A percentile compares a stretch with the other conserved stretches of the same genome.
Evolutionary conservation across 495 filamentous ascomycete genomes (phyloP).

Genomic region (Trichoderma asperelloides): DNA sequence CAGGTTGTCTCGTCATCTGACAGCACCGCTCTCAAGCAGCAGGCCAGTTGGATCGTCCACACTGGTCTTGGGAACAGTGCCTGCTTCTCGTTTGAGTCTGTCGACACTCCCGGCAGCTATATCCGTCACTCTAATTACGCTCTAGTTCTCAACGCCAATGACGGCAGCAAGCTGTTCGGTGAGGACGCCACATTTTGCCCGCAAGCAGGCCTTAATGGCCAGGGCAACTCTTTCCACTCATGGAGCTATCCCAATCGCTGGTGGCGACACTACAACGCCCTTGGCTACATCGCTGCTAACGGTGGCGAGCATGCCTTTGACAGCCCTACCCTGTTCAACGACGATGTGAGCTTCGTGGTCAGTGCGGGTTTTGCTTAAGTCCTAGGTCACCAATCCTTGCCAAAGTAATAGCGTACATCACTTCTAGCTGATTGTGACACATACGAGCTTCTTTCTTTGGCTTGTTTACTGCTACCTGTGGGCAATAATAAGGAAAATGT

Average conservation of each 20-base stretch:
- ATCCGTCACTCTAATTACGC: slow-evolving; percentile 43
- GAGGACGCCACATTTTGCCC: slow-evolving; percentile 52
- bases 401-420: too few relatives aligned
- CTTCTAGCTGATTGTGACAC: too few relatives aligned
- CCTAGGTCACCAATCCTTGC: too few relatives aligned
- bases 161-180: slow-evolving; percentile 41
- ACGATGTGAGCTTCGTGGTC: slow-evolving; percentile 43
- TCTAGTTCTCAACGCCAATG: slow-evolving; percentile 37
- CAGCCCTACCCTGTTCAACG: slow-evolving; percentile 33
- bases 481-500: too few relatives aligned
- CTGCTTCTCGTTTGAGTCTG: slow-evolving; percentile 49
- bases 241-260: slow-evolving; percentile 50
- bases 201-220: slow-evolving; percentile 35
- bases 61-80: slow-evolving; percentile 43
- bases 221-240: slow-evolving; percentile 42
- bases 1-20: slow-evolving; percentile 45
- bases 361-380: slow-evolving; percentile 22
- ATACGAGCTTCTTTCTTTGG: too few relatives aligned
- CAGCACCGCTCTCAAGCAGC: slow-evolving; percentile 34
- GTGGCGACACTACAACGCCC: slow-evolving; percentile 43
- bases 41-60: slow-evolving; percentile 46
- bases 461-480: too few relatives aligned
- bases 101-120: slow-evolving; percentile 45
- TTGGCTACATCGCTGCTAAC: slow-evolving; percentile 39
- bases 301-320: slow-evolving; percentile 45